phyloP scores from a whole-genome alignment of 345 rosid species.

The Draba incana region DNA sequence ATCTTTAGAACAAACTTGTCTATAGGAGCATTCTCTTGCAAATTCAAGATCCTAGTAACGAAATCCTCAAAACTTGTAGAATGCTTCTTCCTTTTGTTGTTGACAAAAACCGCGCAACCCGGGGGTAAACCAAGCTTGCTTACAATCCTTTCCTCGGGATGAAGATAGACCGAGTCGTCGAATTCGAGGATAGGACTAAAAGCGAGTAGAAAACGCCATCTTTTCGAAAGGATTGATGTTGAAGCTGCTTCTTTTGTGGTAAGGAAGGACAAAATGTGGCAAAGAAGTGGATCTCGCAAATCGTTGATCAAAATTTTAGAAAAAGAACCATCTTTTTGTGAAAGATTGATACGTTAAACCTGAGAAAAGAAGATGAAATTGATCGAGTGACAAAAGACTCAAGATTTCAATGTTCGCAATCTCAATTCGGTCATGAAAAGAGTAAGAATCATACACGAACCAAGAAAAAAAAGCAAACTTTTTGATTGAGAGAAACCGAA shows the following conservation, averaged over 20 bases:
- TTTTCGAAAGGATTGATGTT: background rate
- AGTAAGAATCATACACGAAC: too few species aligned
- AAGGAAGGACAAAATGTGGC: slow-evolving; percentile 18
- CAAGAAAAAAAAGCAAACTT: too few species aligned
- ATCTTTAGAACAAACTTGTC: slow-evolving; percentile 10
- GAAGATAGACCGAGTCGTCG: background rate
- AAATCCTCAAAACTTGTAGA: slow-evolving; percentile 8
- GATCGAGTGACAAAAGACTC: background rate
- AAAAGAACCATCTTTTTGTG: too few species aligned
- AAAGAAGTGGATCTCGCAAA: background rate
- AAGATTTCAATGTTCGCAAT: background rate
- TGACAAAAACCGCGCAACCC: too few species aligned
- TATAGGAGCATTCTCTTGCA: slow-evolving; percentile 5
- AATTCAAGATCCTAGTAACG: slow-evolving; percentile 6
- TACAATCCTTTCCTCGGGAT: background rate
- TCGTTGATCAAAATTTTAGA: background rate
- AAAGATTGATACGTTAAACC: too few species aligned
- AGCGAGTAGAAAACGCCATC: slow-evolving; percentile 20
- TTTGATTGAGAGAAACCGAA: too few species aligned
- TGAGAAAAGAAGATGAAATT: too few species aligned
- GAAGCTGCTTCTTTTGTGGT: slow-evolving; percentile 2
- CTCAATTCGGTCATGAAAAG: too few species aligned
- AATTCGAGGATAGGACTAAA: background rate
- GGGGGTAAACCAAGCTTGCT: too few species aligned
- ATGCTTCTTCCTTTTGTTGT: background rate